Evolutionary conservation across 257 asterid species (phyloP).

Genomic region (Solanum pinnatisectum): DNA sequence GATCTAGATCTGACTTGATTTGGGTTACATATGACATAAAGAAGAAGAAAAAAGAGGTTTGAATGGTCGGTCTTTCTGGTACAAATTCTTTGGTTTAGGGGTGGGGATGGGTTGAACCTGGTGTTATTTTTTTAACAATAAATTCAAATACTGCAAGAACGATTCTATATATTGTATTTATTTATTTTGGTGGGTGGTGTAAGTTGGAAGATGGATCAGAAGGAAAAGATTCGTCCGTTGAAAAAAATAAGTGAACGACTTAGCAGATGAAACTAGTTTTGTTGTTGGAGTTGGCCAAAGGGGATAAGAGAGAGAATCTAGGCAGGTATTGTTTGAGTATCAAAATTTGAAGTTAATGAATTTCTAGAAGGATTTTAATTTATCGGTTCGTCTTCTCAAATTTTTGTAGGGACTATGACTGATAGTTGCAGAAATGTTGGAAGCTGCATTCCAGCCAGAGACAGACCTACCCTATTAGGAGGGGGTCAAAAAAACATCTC

Average conservation of each 20-base stretch:
- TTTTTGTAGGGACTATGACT: neutral
- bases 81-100: neutral
- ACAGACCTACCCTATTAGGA: neutral
- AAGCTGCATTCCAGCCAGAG: neutral
- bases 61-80: neutral
- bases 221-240: neutral
- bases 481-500: neutral
- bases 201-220: neutral
- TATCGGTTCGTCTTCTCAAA: neutral
- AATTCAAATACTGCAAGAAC: neutral
- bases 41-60: neutral
- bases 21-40: neutral
- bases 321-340: neutral
- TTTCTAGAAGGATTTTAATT: fast-evolving
- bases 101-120: neutral
- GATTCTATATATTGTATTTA: neutral
- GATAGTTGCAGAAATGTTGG: neutral
- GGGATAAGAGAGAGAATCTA: neutral
- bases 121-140: neutral
- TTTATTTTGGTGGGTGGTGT: neutral
- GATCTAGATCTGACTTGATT: neutral
- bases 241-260: neutral
- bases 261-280: neutral
- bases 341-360: neutral
- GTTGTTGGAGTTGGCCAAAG: neutral